phyloP scores from a whole-genome alignment of 495 filamentous ascomycete species.

The Neurospora pannonica region DNA sequence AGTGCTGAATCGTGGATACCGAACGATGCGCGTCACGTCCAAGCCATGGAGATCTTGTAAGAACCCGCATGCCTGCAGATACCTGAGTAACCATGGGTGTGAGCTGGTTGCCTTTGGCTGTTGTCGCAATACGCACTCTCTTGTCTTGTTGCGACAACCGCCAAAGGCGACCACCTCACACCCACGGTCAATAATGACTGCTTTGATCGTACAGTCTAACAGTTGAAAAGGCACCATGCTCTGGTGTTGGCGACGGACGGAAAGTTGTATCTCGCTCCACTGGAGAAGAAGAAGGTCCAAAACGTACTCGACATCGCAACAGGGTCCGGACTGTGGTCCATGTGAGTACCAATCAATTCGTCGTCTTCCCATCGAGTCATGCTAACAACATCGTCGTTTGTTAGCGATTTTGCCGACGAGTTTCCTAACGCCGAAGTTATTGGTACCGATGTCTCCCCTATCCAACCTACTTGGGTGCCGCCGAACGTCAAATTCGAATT shows the following conservation, averaged over 20 bases:
- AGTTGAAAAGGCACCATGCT: conserved; percentile 20
- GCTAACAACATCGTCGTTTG: neutral
- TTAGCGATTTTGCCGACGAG: conserved; percentile 30
- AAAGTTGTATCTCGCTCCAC: conserved; percentile 29
- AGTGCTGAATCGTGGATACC: conserved; percentile 10
- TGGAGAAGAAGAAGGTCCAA: conserved; percentile 14
- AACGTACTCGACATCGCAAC: conserved; percentile 62
- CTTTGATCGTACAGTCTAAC: neutral
- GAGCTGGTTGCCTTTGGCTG: neutral
- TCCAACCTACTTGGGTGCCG: conserved; percentile 44
- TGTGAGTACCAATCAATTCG: neutral
- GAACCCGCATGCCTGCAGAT: neutral
- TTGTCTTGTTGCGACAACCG: neutral
- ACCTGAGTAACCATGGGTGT: neutral
- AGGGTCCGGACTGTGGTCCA: conserved; percentile 48
- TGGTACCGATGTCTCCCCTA: conserved; percentile 44
- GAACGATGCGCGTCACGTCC: conserved; percentile 16
- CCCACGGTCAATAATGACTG: neutral
- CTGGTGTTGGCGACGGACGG: conserved; percentile 26
- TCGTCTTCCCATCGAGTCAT: neutral
- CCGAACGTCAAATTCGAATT: conserved; percentile 44
- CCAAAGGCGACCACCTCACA: neutral
- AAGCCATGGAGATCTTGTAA: conserved; percentile 19
- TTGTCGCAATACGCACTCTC: neutral
- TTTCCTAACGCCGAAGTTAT: conserved; percentile 38